Conservation (phyloP, 2,329 filamentous ascomycete genomes). For the Furcasterigmium furcatum region DNA sequence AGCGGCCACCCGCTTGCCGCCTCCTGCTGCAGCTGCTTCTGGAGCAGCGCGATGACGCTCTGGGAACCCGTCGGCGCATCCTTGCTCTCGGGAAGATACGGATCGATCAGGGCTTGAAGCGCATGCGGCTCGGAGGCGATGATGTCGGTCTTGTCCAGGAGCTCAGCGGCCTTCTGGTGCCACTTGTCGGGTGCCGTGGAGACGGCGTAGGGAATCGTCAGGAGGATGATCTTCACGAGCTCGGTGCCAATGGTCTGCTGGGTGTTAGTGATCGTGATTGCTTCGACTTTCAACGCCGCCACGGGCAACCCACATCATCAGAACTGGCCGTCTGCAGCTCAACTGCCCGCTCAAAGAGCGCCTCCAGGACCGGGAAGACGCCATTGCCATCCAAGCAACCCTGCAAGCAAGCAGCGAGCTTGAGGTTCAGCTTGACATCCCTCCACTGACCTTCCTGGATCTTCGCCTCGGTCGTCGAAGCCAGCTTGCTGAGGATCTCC, state of each 20-base stretch:
- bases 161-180: conserved; percentile 68
- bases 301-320: conserved; percentile 70
- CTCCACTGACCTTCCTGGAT: conserved; percentile 79
- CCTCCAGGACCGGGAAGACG: conserved; percentile 78
- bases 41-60: conserved; percentile 77
- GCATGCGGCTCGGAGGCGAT: conserved; percentile 86
- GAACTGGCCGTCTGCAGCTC: conserved; percentile 90
- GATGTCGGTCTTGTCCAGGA: conserved; percentile 93
- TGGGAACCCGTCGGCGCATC: conserved; percentile 59
- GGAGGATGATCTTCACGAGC: conserved; percentile 92
- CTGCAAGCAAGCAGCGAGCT: conserved; percentile 86
- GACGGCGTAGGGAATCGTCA: conserved; percentile 90
- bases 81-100: conserved; percentile 66
- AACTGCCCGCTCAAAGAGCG: conserved; percentile 88
- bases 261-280: background rate
- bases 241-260: conserved; percentile 68
- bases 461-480: conserved; percentile 60
- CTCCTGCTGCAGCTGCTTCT: conserved; percentile 81
- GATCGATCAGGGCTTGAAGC: conserved; percentile 81
- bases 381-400: conserved; percentile 78
- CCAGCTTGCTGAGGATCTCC: conserved; percentile 64
- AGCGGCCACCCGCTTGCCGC: conserved; percentile 73
- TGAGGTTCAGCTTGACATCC: conserved; percentile 84
- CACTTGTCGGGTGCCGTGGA: conserved; percentile 67
- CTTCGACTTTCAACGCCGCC: background rate